Base-by-base conservation (phyloP, 805 yeast species). In the Jamesozyma gamospora region DNA sequence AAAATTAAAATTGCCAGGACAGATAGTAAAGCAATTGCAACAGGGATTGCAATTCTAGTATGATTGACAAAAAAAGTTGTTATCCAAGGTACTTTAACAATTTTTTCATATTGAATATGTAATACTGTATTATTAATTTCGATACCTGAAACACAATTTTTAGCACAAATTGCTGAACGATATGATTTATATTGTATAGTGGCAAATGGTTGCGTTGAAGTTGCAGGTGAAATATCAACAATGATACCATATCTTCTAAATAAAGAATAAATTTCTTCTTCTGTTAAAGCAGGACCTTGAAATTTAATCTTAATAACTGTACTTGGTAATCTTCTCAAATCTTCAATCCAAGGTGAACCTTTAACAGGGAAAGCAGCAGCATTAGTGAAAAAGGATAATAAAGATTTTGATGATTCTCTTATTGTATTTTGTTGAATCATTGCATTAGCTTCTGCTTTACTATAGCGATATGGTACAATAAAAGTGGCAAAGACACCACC, bases 331-430 rank as follows among this genome's bases (percentile, higher is more conserved):
- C 96, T 65, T 50, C 84, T 73, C 57, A 92, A 66, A 56, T 92
- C 98, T 63, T 90, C 97, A 44, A 92, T 82, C 96, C 96, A 90
- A 0, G 99, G 98, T 1, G 73, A 67, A 45, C 99, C 99, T 50
- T 82, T 79, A 1, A 92, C 96, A 1, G 82, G 78, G 52, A 70
- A 79, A 39, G 72, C 80, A 43, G 66, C 64, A 2, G 80, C 82
- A 41, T 61, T 65, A 2, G 72, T 58, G n/a, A 75, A 50, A 39
- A 66, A 66, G 17, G 71, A 65, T 17, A 63, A 41, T 10, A 65
- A 34, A 11, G 67, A 65, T 47, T 50, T 38, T 41, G 64, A 41
- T 47, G 72, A 50, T 57, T 68, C 52, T 48, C 53, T 44, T 32
- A 62, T 48, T 3, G 75, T 63, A 45, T 77, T 77, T 36, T 58